Evolutionary conservation across 352 stramenopile genomes (phyloP), one percentile per base, ranked within the genome.

Genomic region (Phytophthora pluvialis): DNA sequence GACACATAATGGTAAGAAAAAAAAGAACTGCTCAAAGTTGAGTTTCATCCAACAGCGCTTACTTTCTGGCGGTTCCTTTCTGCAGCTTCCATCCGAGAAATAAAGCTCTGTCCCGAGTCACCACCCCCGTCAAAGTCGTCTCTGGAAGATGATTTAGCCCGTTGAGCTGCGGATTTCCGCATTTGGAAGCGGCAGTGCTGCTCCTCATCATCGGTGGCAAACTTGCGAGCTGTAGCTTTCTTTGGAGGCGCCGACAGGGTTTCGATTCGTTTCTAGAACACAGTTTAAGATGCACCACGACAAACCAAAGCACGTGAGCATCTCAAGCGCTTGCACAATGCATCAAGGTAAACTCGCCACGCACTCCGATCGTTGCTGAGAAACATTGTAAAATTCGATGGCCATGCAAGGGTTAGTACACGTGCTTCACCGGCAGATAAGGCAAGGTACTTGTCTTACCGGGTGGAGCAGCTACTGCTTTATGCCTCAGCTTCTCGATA

Each of bases 21-120:
- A 11, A 64, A 33, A 31, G 12, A 11, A 64, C 4, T 15, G 8
- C 5, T 55, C 11, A 58, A 25, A 3, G n/a, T 25, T 21, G 12
- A 35, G 13, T 21, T 4, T n/a, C 25, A 31, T 25, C 52, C 10
- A 47, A 18, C 15, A 57, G 1, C 4, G 26, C 66, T 44, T 42
- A 91, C 85, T 79, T 93, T 92, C 60, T 86, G 83, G 10, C 81
- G 78, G 63, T 91, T 94, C 40, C 73, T 80, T 69, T 95, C 87
- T 9, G 82, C 78, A 15, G 83, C 83, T 49, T 95, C 85, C 85
- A 93, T 95, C 0, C 87, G 72, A 43, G 81, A 76, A 35, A 95
- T 78, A 47, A 94, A 94, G 46, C 67, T 72, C 21, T 48, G 55
- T 2, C 66, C 68, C 12, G 61, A 53, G 12, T 71, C 66, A 16